A percentile compares a stretch with the other conserved stretches of the same genome.
Conservation (phyloP, 139 green algal species). For the Tetraselmis chui region DNA sequence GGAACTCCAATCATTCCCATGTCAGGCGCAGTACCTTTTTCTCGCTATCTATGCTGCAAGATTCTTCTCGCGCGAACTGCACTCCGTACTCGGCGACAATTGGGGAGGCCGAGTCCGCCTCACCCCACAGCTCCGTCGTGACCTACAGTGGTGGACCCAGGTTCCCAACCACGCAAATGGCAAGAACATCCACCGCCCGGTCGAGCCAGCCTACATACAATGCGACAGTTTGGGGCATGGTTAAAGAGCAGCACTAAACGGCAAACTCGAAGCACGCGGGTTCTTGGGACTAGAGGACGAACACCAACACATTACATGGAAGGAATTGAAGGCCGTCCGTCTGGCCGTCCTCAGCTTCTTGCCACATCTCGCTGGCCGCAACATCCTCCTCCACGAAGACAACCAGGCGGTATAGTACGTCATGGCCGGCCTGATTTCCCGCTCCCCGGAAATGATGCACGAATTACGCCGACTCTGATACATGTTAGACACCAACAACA, state of each 20-base stretch:
- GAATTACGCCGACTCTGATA: not conserved
- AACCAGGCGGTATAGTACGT: not conserved
- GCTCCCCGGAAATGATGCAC: not conserved
- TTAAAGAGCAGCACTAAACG: not conserved
- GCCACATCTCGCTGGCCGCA: not conserved
- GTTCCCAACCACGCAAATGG: not conserved
- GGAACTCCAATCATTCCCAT: too few species aligned
- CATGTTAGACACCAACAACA: not conserved
- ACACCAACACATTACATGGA: not conserved
- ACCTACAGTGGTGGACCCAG: not conserved
- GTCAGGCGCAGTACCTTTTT: too few species aligned
- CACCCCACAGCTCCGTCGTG: not conserved
- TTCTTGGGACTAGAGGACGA: not conserved
- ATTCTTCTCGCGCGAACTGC: too few species aligned
- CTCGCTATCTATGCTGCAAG: too few species aligned
- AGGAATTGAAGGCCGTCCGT: not conserved
- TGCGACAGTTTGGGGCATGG: not conserved
- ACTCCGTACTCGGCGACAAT: too few species aligned
- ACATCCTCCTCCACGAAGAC: not conserved
- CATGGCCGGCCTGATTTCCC: not conserved
- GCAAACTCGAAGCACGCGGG: not conserved
- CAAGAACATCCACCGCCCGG: not conserved
- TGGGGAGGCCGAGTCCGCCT: too few species aligned
- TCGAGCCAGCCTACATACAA: not conserved
- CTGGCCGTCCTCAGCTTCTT: not conserved